phyloP scores from a whole-genome alignment of 306 rosid genomes.

The Nissolia schottii region DNA sequence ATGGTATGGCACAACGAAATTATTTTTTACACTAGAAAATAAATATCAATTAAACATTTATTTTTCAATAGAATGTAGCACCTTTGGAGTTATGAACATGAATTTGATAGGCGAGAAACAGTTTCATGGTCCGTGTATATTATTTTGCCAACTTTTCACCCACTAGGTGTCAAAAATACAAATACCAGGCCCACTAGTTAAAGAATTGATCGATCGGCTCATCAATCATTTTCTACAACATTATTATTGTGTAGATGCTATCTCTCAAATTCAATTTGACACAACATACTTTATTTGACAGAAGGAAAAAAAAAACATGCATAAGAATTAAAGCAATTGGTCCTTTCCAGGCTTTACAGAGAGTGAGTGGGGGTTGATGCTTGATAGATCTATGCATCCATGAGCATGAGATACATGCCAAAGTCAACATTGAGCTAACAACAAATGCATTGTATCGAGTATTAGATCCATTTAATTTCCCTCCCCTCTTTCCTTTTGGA shows the following conservation, averaged over 20 bases:
- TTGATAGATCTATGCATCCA: constrained; percentile 1
- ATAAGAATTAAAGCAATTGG: background rate
- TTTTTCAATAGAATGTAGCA: too few relatives aligned
- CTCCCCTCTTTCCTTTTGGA: background rate
- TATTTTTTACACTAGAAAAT: background rate
- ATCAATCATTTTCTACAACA: constrained; percentile 18
- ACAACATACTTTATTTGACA: background rate
- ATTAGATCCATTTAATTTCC: background rate
- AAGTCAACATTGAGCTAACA: constrained; percentile 1
- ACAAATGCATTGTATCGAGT: background rate
- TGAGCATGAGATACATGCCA: constrained; percentile 13
- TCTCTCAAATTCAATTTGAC: background rate
- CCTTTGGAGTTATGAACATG: too few relatives aligned
- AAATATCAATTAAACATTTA: too few relatives aligned
- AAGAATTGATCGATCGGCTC: background rate
- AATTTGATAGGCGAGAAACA: background rate
- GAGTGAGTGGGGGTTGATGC: constrained; percentile 23
- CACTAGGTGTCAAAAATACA: background rate
- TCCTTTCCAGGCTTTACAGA: background rate
- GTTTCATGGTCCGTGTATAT: background rate
- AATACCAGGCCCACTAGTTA: background rate
- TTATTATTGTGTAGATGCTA: constrained; percentile 18
- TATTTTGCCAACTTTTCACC: background rate
- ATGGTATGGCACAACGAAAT: too few relatives aligned
- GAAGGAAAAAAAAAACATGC: background rate